Evolutionary conservation across 1,284 basidiomycete species (phyloP).

Genomic region (Ganoderma meredithae): DNA sequence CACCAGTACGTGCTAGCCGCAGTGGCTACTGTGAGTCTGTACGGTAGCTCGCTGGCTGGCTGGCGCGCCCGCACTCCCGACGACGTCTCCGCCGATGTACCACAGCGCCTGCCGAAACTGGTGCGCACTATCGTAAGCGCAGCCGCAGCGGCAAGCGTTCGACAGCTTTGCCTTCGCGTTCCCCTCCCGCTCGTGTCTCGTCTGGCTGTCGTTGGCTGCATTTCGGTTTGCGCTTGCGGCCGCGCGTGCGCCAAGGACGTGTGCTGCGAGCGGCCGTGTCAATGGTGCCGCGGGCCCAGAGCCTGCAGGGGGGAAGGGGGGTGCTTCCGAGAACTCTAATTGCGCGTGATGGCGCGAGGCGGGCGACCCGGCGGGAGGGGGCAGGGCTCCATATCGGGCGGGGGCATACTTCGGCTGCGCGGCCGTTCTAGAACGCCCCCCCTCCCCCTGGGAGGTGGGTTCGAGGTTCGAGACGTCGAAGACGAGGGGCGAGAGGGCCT

Average conservation of each 20-base stretch:
- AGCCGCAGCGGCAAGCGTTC: neutral
- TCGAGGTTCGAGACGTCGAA: conserved; percentile 5
- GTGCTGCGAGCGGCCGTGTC: neutral
- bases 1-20: neutral
- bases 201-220: too few relatives aligned
- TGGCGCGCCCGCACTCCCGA: neutral
- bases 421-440: neutral
- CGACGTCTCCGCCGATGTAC: conserved; percentile 6
- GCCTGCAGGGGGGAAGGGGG: neutral
- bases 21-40: too few relatives aligned
- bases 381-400: conserved; percentile 1
- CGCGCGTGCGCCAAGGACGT: neutral
- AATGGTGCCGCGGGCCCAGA: neutral
- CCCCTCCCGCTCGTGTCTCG: too few relatives aligned
- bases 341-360: neutral
- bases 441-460: too few relatives aligned
- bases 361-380: neutral
- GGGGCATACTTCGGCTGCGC: neutral
- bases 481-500: neutral
- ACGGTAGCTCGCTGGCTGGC: neutral
- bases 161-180: neutral
- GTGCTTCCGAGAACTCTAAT: conserved; percentile 8
- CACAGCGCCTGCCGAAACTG: neutral
- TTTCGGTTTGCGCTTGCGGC: neutral
- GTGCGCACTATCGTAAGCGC: neutral